phyloP scores from a whole-genome alignment of 805 yeast species.

The Brettanomyces anomalus region DNA sequence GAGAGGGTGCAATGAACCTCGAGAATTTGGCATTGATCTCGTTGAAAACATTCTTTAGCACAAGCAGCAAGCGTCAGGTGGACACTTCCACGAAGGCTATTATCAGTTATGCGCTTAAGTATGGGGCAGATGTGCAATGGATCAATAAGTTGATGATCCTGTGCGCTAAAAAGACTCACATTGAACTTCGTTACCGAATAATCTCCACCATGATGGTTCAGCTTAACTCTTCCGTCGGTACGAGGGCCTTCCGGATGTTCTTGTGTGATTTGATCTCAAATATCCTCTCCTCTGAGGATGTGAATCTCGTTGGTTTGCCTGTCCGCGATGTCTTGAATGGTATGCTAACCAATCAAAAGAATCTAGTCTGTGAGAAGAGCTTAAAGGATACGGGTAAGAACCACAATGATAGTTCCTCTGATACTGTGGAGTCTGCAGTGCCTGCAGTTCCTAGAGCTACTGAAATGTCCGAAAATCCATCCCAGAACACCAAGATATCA shows the following conservation, averaged over 20 bases:
- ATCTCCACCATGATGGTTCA: constrained; percentile 24
- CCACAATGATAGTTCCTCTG: constrained; percentile 3
- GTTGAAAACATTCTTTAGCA: constrained; percentile 53
- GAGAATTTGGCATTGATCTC: constrained; percentile 25
- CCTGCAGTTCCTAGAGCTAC: too few relatives aligned
- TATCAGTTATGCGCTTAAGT: constrained; percentile 31
- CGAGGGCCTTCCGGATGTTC: constrained; percentile 9
- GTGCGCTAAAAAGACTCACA: constrained; percentile 64
- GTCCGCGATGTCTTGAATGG: constrained; percentile 69
- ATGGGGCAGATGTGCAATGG: constrained; percentile 35
- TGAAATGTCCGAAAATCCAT: background rate
- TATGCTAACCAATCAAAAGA: constrained; percentile 40
- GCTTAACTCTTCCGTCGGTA: constrained; percentile 5
- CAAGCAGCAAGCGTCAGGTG: constrained; percentile 54
- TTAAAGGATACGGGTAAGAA: too few relatives aligned
- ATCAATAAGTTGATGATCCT: constrained; percentile 47
- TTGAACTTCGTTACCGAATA: constrained; percentile 24
- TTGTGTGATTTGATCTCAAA: constrained; percentile 28
- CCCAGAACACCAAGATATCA: constrained; percentile 7
- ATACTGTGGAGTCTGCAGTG: too few relatives aligned
- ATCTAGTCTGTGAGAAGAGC: constrained; percentile 12
- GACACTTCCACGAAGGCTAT: constrained; percentile 46
- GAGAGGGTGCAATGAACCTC: background rate
- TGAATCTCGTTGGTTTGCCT: constrained; percentile 81
- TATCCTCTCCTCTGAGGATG: constrained; percentile 57